These are phyloP conservation scores for Scenedesmus sp. DNA, from an alignment of 163 green algal species.

Conservation along the genomic window DNA sequence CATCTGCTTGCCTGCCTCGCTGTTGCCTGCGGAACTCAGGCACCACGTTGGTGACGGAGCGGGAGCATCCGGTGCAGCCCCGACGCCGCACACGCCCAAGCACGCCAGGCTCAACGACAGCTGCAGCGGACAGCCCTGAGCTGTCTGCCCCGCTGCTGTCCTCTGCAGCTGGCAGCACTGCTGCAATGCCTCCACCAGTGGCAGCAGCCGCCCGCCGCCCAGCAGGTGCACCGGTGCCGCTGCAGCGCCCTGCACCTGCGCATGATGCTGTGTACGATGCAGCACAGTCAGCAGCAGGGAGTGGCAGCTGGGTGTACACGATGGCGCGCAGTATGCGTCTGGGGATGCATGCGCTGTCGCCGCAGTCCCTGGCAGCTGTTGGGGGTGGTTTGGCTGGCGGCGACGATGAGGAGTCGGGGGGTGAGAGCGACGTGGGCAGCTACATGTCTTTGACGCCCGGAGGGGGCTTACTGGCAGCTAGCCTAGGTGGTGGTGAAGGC, in stretches of 20 bases:
- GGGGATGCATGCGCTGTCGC: slow-evolving; percentile 68
- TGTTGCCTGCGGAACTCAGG: not conserved
- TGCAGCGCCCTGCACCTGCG: slow-evolving; percentile 21
- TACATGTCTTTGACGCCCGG: slow-evolving; percentile 11
- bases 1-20: not conserved
- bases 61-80: not conserved
- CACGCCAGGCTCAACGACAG: not conserved
- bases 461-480: slow-evolving; percentile 26
- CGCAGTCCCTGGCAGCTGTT: slow-evolving; percentile 66
- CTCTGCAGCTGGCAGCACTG: not conserved
- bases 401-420: not conserved
- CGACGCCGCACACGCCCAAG: not conserved
- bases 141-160: not conserved
- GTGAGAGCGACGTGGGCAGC: slow-evolving; percentile 13
- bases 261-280: slow-evolving; percentile 16
- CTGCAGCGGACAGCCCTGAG: not conserved
- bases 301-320: slow-evolving; percentile 39
- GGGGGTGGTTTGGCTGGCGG: not conserved
- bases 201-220: not conserved
- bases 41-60: not conserved
- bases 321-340: slow-evolving; percentile 73
- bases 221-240: slow-evolving; percentile 25
- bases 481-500: not conserved
- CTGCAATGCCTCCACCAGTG: not conserved
- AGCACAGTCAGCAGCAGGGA: not conserved